phyloP scores from a whole-genome alignment of 768 basidiomycete species.

The Tephrocybe sp. region DNA sequence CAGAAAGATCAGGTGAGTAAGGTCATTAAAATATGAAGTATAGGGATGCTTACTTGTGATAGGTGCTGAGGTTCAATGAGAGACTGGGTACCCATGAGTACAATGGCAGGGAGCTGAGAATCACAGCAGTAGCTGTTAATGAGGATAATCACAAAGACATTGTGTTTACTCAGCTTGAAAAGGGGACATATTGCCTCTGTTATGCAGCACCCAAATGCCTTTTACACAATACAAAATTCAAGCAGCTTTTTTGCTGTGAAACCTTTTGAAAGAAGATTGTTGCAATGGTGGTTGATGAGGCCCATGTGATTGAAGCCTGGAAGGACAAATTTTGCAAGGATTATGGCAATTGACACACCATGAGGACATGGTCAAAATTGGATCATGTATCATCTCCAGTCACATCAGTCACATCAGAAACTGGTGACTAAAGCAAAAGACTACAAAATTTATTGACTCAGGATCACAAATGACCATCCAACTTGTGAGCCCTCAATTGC shows the following conservation, averaged over 20 bases:
- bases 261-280: conserved; percentile 7
- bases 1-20: conserved; percentile 10
- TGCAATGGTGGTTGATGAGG: conserved; percentile 16
- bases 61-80: conserved; percentile 5
- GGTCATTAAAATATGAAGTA: too few species aligned
- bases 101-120: conserved; percentile 4
- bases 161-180: conserved; percentile 10
- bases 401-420: too few species aligned
- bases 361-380: too few species aligned
- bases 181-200: conserved; percentile 9
- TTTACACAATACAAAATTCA: conserved; percentile 10
- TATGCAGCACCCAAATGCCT: conserved; percentile 17
- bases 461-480: too few species aligned
- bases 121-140: conserved; percentile 17
- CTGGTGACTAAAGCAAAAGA: too few species aligned
- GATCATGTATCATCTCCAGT: too few species aligned
- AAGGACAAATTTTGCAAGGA: conserved; percentile 17
- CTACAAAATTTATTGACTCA: too few species aligned
- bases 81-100: not conserved
- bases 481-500: too few species aligned
- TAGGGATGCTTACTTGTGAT: too few species aligned
- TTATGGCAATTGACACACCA: too few species aligned
- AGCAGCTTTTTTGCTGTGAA: conserved; percentile 8
- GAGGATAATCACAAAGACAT: conserved; percentile 14
- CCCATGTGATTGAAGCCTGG: conserved; percentile 15